These are phyloP conservation scores for Mycena latifolia DNA, from an alignment of 768 basidiomycete species.

Conservation along the genomic window DNA sequence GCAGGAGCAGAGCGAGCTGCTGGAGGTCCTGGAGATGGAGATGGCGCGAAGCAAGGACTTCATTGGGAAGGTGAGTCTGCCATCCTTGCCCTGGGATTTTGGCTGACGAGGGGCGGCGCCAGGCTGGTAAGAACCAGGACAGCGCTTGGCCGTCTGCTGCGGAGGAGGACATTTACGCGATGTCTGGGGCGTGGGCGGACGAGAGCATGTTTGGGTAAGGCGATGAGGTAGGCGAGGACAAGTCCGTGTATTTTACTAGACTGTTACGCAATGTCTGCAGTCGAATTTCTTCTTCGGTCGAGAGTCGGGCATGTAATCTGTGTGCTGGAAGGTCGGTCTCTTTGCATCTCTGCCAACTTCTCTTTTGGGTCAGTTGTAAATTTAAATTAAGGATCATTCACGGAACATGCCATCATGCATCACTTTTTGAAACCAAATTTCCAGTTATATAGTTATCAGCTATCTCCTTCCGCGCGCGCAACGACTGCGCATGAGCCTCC, in stretches of 20 bases:
- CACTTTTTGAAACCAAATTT: too few relatives aligned
- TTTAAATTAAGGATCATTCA: too few relatives aligned
- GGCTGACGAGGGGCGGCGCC: neutral
- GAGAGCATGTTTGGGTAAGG: constrained; percentile 31
- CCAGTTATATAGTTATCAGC: too few relatives aligned
- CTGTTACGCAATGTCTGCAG: neutral
- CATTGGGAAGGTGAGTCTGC: constrained; percentile 68
- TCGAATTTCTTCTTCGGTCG: neutral
- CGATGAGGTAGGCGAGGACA: neutral
- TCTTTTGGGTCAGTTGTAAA: too few relatives aligned
- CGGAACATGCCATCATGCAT: too few relatives aligned
- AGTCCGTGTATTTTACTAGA: neutral
- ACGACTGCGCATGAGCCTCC: too few relatives aligned
- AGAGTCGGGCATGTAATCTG: too few relatives aligned
- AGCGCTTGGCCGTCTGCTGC: constrained; percentile 19
- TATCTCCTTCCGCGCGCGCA: too few relatives aligned
- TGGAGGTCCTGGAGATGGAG: constrained; percentile 65
- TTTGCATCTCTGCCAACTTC: too few relatives aligned
- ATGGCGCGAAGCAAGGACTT: constrained; percentile 79
- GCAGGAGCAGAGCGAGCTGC: constrained; percentile 65
- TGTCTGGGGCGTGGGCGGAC: constrained; percentile 22
- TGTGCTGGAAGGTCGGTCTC: too few relatives aligned
- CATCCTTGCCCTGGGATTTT: neutral
- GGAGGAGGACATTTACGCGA: constrained; percentile 30
- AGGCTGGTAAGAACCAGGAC: constrained; percentile 35